Conservation (phyloP, 371 early-diverging fungal genomes). For the Caulochytrium protostelioides region DNA sequence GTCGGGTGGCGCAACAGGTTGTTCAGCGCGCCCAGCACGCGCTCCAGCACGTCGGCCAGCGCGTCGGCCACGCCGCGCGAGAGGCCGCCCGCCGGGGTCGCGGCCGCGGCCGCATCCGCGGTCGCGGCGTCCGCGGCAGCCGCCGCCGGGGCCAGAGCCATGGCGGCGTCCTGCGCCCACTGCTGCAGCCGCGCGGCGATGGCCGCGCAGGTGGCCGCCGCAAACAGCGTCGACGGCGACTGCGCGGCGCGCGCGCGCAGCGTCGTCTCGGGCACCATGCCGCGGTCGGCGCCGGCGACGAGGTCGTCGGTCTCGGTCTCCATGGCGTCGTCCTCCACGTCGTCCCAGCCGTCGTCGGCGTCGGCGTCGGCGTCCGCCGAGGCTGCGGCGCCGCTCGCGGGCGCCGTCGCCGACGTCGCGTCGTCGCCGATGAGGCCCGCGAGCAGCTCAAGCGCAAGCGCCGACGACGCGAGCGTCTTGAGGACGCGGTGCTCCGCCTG, state of each 20-base stretch:
- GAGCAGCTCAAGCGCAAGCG: slow-evolving; percentile 12
- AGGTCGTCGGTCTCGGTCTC: slow-evolving; percentile 22
- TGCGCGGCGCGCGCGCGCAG: slow-evolving; percentile 8
- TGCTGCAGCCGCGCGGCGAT: slow-evolving; percentile 12
- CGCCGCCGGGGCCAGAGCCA: slow-evolving; percentile 30
- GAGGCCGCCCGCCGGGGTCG: too few species aligned
- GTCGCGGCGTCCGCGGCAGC: slow-evolving; percentile 13
- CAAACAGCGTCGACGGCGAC: slow-evolving; percentile 8
- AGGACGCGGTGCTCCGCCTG: slow-evolving; percentile 28
- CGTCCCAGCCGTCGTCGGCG: slow-evolving; percentile 20
- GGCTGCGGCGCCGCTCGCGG: slow-evolving; percentile 6
- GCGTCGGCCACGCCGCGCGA: too few species aligned
- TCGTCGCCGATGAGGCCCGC: background rate
- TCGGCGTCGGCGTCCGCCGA: slow-evolving; percentile 4
- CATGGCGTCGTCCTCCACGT: slow-evolving; percentile 11
- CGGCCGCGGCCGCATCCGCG: slow-evolving; percentile 12
- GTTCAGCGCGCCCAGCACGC: too few species aligned
- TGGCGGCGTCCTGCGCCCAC: too few species aligned
- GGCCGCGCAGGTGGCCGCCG: slow-evolving; percentile 6
- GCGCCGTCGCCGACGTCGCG: too few species aligned
- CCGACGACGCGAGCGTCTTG: slow-evolving; percentile 26
- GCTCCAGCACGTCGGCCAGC: too few species aligned
- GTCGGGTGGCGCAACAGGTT: too few species aligned
- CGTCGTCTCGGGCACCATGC: slow-evolving; percentile 13
- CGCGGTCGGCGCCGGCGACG: slow-evolving; percentile 24